phyloP scores from a whole-genome alignment of 2,329 filamentous ascomycete species.

The Bimuria novae-zelandiae region DNA sequence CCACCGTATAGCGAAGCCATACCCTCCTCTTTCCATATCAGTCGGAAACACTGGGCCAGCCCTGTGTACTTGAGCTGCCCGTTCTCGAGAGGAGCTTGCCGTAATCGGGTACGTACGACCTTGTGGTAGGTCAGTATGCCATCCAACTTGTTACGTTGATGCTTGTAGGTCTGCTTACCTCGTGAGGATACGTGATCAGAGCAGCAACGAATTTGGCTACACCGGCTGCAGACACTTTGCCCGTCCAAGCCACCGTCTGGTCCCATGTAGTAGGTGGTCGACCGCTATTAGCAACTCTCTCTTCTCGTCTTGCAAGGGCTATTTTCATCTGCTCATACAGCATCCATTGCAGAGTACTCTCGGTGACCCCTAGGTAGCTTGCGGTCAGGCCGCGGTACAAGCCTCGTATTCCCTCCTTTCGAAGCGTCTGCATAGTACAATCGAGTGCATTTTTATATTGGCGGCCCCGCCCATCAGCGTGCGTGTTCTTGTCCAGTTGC shows the following conservation, averaged over 20 bases:
- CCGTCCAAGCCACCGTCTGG: constrained; percentile 74
- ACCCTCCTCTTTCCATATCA: constrained; percentile 87
- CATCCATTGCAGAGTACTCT: constrained; percentile 91
- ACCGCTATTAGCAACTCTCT: constrained; percentile 59
- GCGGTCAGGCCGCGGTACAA: constrained; percentile 91
- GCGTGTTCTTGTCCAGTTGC: constrained; percentile 86
- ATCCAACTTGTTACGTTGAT: neutral
- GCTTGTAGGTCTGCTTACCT: constrained; percentile 63
- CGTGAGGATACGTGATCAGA: constrained; percentile 87
- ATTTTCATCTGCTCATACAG: constrained; percentile 92
- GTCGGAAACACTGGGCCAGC: constrained; percentile 82
- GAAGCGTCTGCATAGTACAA: constrained; percentile 80
- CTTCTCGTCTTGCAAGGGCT: constrained; percentile 68
- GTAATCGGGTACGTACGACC: constrained; percentile 81
- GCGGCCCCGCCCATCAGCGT: constrained; percentile 62
- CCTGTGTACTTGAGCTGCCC: constrained; percentile 85
- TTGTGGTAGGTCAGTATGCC: constrained; percentile 34
- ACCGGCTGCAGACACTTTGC: constrained; percentile 78
- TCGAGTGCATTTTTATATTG: constrained; percentile 88
- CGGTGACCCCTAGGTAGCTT: constrained; percentile 87
- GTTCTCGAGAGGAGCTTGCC: constrained; percentile 77
- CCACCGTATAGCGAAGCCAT: constrained; percentile 86
- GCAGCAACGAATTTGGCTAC: constrained; percentile 85
- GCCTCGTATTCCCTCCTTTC: constrained; percentile 77
- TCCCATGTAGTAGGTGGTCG: constrained; percentile 73